Conservation (phyloP, 2,329 filamentous ascomycete species). For the Colletotrichum somersetense region DNA sequence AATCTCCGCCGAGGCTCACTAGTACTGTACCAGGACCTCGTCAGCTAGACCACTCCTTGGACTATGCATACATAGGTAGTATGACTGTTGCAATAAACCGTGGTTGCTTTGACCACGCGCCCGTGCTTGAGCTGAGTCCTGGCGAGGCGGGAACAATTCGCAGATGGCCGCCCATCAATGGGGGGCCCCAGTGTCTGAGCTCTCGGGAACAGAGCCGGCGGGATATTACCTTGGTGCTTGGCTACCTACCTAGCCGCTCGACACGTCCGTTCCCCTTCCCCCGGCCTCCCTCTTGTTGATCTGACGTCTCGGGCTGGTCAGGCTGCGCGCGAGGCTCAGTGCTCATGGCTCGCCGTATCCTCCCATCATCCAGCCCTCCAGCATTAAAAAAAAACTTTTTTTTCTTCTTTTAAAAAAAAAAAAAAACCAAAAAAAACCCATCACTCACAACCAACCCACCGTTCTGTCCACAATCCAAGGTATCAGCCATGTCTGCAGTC, state of each 20-base stretch:
- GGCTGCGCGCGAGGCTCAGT: conserved; percentile 6
- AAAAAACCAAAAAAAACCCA: no score
- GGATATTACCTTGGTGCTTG: conserved; percentile 26
- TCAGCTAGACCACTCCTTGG: conserved; percentile 19
- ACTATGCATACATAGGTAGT: conserved; percentile 4
- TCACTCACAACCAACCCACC: neutral
- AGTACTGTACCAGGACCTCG: conserved; percentile 11
- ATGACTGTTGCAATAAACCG: conserved; percentile 32
- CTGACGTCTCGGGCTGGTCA: conserved; percentile 28
- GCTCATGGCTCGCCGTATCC: neutral
- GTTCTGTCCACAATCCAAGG: conserved; percentile 25
- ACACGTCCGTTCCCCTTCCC: neutral
- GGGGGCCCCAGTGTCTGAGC: conserved; percentile 34
- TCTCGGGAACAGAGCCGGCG: conserved; percentile 40
- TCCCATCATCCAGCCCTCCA: conserved; percentile 9
- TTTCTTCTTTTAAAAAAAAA: no score
- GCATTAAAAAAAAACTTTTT: no score
- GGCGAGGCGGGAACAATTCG: conserved; percentile 21
- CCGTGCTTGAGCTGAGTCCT: conserved; percentile 34
- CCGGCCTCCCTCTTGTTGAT: neutral
- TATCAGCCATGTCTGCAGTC: conserved; percentile 28
- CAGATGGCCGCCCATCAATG: conserved; percentile 22
- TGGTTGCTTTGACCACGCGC: conserved; percentile 21
- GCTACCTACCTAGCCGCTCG: neutral
- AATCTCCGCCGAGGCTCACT: conserved; percentile 38